A percentile compares a stretch with the other conserved stretches of the same genome.
Conservation (phyloP, 2,329 filamentous ascomycete species). For the Epichloe aotearoae region DNA sequence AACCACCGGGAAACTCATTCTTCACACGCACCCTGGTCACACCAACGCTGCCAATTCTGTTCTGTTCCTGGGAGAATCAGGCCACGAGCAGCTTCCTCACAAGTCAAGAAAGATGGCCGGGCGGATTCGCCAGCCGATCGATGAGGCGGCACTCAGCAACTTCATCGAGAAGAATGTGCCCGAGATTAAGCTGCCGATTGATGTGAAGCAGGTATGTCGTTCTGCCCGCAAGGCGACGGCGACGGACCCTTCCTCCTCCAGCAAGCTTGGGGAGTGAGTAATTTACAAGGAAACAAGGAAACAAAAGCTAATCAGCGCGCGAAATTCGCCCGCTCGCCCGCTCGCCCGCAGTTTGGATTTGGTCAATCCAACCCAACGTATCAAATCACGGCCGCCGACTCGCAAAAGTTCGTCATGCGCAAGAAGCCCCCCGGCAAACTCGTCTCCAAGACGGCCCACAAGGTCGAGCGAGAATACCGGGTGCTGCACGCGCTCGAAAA, state of each 20-base stretch:
- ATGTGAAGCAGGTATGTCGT: constrained; percentile 67
- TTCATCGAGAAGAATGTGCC: constrained; percentile 73
- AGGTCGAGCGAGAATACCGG: constrained; percentile 89
- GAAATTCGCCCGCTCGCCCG: too few relatives aligned
- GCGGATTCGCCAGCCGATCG: constrained; percentile 78
- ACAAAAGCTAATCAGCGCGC: too few relatives aligned
- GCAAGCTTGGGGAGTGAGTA: too few relatives aligned
- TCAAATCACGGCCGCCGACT: constrained; percentile 62
- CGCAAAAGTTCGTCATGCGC: constrained; percentile 70
- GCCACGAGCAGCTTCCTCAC: background rate
- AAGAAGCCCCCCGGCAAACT: constrained; percentile 97
- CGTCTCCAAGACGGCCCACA: constrained; percentile 85
- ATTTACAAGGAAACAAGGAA: too few relatives aligned
- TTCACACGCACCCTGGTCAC: too few relatives aligned
- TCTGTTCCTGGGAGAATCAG: background rate
- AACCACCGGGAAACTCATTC: too few relatives aligned
- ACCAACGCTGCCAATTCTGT: too few relatives aligned
- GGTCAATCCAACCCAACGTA: constrained; percentile 98
- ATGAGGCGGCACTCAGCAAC: constrained; percentile 62
- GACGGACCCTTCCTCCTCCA: too few relatives aligned
- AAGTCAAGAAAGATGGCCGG: constrained; percentile 57
- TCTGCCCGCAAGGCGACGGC: too few relatives aligned
- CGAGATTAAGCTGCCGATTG: constrained; percentile 67
- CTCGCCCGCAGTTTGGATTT: constrained; percentile 64
- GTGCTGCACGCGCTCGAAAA: constrained; percentile 70